Percentiles rank a stretch among this genome's conserved stretches.
Conservation (phyloP, 306 rosid species). For the Pyrus betulifolia region DNA sequence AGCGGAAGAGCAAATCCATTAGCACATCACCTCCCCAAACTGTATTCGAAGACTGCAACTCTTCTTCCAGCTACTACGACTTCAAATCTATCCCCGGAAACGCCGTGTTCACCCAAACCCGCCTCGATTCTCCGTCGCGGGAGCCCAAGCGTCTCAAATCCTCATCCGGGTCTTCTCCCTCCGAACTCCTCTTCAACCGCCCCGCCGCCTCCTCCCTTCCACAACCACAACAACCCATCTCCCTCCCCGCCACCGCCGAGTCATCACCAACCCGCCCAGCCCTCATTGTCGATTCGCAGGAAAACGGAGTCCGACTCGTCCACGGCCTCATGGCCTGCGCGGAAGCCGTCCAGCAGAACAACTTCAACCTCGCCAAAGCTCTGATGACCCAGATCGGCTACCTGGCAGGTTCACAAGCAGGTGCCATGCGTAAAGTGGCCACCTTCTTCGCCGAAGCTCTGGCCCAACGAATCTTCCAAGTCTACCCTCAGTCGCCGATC, state of each 20-base stretch:
- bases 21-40: neutral
- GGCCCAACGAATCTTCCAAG: constrained; percentile 55
- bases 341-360: constrained; percentile 64
- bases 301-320: constrained; percentile 78
- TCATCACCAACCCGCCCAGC: constrained; percentile 36
- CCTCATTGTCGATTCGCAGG: constrained; percentile 63
- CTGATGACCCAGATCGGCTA: constrained; percentile 71
- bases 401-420: constrained; percentile 66
- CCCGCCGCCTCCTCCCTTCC: constrained; percentile 6
- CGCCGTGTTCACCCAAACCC: constrained; percentile 37
- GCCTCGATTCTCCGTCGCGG: constrained; percentile 18
- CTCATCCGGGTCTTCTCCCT: constrained; percentile 9
- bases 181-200: constrained; percentile 4
- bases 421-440: constrained; percentile 90
- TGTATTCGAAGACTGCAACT: constrained; percentile 31
- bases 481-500: constrained; percentile 40
- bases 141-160: constrained; percentile 45
- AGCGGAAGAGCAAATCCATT: neutral
- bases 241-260: constrained; percentile 5
- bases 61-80: constrained; percentile 53
- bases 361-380: constrained; percentile 52
- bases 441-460: constrained; percentile 81
- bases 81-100: constrained; percentile 69
- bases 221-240: neutral
- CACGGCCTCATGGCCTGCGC: constrained; percentile 83